Conservation (phyloP, 2,329 filamentous ascomycete genomes). For the Aspergillus melleus region DNA sequence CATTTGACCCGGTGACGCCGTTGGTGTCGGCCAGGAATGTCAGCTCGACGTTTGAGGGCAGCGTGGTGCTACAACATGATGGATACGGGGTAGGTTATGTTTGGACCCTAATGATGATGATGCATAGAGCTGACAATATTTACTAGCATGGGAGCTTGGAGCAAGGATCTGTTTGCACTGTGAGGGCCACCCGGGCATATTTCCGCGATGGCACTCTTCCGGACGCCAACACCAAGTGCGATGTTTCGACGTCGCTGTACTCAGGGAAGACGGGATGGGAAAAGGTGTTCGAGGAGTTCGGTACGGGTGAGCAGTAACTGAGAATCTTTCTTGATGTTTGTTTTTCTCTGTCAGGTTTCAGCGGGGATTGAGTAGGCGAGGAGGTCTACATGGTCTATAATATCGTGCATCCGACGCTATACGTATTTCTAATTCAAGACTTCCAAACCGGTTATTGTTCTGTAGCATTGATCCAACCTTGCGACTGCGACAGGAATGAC, state of each 20-base stretch:
- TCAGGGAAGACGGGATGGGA: neutral
- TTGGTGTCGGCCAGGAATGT: conserved; percentile 23
- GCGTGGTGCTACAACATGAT: conserved; percentile 25
- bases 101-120: neutral
- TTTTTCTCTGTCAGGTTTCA: no score
- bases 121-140: neutral
- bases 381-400: no score
- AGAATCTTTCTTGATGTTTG: neutral
- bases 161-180: neutral
- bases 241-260: neutral
- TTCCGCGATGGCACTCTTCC: conserved; percentile 6
- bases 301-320: neutral
- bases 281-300: neutral
- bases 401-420: no score
- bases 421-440: no score
- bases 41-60: conserved; percentile 24
- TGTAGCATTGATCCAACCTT: no score
- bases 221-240: neutral
- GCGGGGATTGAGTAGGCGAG: no score
- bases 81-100: conserved; percentile 18
- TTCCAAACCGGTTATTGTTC: no score
- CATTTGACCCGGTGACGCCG: conserved; percentile 26
- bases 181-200: conserved; percentile 1
- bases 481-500: no score
- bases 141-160: neutral